Evolutionary conservation across 2,329 filamentous ascomycete species (phyloP).

Genomic region (Fusarium nodosum): DNA sequence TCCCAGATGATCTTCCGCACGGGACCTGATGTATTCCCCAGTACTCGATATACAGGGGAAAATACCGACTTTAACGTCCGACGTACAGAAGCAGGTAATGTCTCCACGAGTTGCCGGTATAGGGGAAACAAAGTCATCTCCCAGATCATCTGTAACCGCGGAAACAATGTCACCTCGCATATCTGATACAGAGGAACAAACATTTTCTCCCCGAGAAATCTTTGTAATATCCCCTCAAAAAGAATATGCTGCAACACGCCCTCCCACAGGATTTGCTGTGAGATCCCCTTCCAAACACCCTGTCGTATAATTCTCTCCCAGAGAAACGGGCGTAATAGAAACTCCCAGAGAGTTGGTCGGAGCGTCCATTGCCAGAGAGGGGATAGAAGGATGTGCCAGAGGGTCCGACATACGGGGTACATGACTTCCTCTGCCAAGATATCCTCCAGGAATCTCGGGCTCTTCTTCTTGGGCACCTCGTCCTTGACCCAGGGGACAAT

Average conservation of each 20-base stretch:
- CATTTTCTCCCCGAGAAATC: accelerated
- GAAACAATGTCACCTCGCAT: neutral
- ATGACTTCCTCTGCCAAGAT: neutral
- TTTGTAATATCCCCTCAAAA: neutral
- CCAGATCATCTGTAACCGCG: neutral
- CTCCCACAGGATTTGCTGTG: neutral
- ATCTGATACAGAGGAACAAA: neutral
- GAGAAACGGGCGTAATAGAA: neutral
- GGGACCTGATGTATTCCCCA: neutral
- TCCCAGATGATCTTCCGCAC: neutral
- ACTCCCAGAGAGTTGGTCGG: neutral
- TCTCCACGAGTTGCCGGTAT: neutral
- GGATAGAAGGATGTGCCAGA: neutral
- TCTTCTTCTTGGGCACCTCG: neutral
- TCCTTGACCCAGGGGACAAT: neutral
- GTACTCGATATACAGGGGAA: neutral
- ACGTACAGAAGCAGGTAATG: neutral
- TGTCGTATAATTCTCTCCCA: neutral
- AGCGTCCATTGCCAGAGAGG: neutral
- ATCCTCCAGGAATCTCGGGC: neutral
- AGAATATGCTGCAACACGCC: neutral
- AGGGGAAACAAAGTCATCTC: neutral
- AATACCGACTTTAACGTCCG: neutral
- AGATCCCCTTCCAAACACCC: neutral
- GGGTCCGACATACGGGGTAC: neutral